phyloP scores from a whole-genome alignment of 108 stramenopile species.

The Schizochytrium sp. region DNA sequence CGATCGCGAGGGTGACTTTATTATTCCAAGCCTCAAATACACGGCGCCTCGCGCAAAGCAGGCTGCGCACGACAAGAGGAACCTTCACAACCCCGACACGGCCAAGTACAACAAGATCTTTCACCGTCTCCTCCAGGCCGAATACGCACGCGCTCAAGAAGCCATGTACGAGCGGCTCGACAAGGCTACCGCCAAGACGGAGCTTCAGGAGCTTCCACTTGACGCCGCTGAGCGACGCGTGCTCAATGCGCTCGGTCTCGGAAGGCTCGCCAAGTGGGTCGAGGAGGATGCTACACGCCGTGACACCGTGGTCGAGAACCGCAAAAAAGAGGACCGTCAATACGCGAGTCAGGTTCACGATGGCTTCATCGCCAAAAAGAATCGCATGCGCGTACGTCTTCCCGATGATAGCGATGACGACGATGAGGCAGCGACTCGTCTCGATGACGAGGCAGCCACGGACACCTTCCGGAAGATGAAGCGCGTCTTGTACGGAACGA shows the following conservation, averaged over 20 bases:
- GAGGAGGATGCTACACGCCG: not conserved
- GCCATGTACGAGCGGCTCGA: not conserved
- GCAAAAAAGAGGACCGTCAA: not conserved
- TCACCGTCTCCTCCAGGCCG: not conserved
- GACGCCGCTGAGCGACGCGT: not conserved
- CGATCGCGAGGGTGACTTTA: not conserved
- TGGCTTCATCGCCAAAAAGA: not conserved
- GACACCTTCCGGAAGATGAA: not conserved
- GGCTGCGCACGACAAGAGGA: not conserved
- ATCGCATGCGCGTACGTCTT: not conserved
- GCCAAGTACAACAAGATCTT: not conserved
- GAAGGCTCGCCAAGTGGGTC: conserved; percentile 14
- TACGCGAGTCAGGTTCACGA: not conserved
- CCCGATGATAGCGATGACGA: not conserved
- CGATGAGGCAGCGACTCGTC: not conserved
- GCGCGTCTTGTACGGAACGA: not conserved
- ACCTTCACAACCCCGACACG: not conserved
- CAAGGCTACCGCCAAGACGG: not conserved
- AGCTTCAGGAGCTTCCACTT: not conserved
- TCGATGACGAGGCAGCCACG: not conserved
- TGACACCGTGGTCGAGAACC: not conserved
- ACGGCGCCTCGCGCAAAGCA: not conserved
- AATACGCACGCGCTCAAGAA: not conserved
- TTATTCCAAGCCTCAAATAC: conserved; percentile 1
- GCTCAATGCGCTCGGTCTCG: not conserved